Conservation (phyloP, 306 rosid genomes). For the Casuarina glauca region DNA sequence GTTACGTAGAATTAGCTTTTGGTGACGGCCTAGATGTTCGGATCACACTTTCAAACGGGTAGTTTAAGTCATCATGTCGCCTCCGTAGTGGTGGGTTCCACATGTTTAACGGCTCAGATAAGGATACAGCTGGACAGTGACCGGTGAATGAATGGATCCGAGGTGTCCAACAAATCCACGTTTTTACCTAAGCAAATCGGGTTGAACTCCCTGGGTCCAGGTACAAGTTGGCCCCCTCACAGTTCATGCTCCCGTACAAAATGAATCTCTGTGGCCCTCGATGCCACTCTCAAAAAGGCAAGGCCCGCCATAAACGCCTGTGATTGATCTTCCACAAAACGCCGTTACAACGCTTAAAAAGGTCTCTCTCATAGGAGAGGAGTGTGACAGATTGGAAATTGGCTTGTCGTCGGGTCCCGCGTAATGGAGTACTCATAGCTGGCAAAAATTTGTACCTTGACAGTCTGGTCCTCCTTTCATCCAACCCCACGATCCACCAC, state of each 20-base stretch:
- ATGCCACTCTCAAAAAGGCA: background rate
- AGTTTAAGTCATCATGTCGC: background rate
- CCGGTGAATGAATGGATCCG: background rate
- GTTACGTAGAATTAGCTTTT: background rate
- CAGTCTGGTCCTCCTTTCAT: too few species aligned
- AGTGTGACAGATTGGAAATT: background rate
- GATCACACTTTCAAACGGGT: constrained; percentile 2
- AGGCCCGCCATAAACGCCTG: constrained; percentile 42
- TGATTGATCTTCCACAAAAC: constrained; percentile 25
- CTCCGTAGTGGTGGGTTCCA: background rate
- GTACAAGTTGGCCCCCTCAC: background rate
- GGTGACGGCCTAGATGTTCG: background rate
- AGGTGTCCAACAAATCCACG: background rate
- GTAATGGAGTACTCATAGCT: background rate
- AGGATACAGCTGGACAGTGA: constrained; percentile 7
- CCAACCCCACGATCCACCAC: background rate
- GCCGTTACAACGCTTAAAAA: background rate
- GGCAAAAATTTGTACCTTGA: background rate
- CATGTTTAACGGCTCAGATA: background rate
- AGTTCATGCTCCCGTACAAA: background rate
- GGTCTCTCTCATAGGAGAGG: background rate
- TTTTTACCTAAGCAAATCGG: background rate
- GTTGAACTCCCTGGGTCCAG: background rate
- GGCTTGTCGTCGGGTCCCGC: constrained; percentile 32
- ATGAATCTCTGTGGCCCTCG: background rate